Evolutionary conservation across 2,329 filamentous ascomycete genomes (phyloP).

Genomic region (Phialemoniopsis sp.): DNA sequence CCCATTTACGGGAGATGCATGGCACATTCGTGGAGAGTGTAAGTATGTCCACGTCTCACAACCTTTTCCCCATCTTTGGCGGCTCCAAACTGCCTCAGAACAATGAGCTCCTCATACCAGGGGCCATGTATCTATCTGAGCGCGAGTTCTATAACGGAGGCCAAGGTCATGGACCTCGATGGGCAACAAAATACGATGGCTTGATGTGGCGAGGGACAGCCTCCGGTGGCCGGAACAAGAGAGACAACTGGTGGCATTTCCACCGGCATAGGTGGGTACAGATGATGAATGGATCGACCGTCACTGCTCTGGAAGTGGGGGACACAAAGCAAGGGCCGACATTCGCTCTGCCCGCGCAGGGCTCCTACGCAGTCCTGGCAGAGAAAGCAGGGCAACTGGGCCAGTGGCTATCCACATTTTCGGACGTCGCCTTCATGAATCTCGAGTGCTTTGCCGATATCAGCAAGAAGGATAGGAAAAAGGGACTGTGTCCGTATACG

Average conservation of each 20-base stretch:
- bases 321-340: slow-evolving; percentile 31
- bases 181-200: slow-evolving; percentile 52
- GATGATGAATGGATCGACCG: slow-evolving; percentile 61
- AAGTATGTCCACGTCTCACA: slow-evolving; percentile 41
- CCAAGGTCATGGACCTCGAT: slow-evolving; percentile 45
- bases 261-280: slow-evolving; percentile 66
- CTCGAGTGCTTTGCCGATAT: slow-evolving; percentile 25
- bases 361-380: slow-evolving; percentile 34
- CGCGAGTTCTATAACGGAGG: slow-evolving; percentile 56
- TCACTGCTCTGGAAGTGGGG: slow-evolving; percentile 39
- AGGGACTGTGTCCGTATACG: slow-evolving; percentile 29
- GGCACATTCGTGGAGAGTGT: slow-evolving; percentile 49
- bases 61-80: slow-evolving; percentile 53
- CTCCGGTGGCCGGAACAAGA: slow-evolving; percentile 49
- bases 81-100: slow-evolving; percentile 56
- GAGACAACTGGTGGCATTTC: slow-evolving; percentile 61
- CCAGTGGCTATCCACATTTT: slow-evolving; percentile 32
- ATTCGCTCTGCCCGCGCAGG: slow-evolving; percentile 38
- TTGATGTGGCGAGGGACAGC: slow-evolving; percentile 63
- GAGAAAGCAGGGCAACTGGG: slow-evolving; percentile 26
- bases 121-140: slow-evolving; percentile 56
- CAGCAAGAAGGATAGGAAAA: slow-evolving; percentile 9
- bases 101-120: slow-evolving; percentile 58
- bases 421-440: slow-evolving; percentile 39
- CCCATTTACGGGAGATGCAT: slow-evolving; percentile 38